Conservation (phyloP, 2,329 filamentous ascomycete genomes). For the Rutstroemia sp. region DNA sequence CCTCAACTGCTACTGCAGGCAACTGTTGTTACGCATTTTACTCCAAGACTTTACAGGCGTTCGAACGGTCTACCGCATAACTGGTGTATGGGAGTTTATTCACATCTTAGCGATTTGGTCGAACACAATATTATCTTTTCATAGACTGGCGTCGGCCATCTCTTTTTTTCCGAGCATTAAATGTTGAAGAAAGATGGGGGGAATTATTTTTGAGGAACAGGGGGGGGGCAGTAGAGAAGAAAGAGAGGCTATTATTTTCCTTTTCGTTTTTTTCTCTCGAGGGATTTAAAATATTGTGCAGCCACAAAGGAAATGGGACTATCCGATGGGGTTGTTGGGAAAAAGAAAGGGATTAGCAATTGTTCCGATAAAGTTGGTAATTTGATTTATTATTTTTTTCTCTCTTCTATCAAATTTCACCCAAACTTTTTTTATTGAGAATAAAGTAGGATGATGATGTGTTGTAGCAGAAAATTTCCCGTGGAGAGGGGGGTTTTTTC, state of each 20-base stretch:
- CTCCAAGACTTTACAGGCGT: constrained; percentile 24
- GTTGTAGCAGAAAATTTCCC: no score
- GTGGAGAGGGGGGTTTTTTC: no score
- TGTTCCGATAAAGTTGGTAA: constrained; percentile 14
- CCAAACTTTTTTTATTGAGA: no score
- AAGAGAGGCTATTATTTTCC: no score
- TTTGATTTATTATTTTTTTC: constrained; percentile 13
- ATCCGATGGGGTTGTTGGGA: constrained; percentile 10
- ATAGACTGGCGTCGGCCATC: constrained; percentile 28
- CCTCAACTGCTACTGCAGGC: constrained; percentile 18
- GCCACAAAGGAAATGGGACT: constrained; percentile 14
- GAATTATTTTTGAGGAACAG: constrained; percentile 10
- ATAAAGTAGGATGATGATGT: no score
- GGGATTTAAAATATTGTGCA: constrained; percentile 22
- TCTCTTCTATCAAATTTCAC: no score
- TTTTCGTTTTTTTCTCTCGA: neutral
- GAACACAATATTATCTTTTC: constrained; percentile 23
- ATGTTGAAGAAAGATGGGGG: constrained; percentile 12
- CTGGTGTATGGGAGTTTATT: constrained; percentile 29
- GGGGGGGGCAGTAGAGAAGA: constrained; percentile 5
- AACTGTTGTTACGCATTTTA: constrained; percentile 23
- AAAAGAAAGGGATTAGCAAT: constrained; percentile 6
- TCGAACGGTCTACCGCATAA: constrained; percentile 26
- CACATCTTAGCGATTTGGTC: constrained; percentile 31
- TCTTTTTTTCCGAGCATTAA: constrained; percentile 22